Conservation (phyloP, 2,329 filamentous ascomycete species). For the Stemphylium vesicarium region DNA sequence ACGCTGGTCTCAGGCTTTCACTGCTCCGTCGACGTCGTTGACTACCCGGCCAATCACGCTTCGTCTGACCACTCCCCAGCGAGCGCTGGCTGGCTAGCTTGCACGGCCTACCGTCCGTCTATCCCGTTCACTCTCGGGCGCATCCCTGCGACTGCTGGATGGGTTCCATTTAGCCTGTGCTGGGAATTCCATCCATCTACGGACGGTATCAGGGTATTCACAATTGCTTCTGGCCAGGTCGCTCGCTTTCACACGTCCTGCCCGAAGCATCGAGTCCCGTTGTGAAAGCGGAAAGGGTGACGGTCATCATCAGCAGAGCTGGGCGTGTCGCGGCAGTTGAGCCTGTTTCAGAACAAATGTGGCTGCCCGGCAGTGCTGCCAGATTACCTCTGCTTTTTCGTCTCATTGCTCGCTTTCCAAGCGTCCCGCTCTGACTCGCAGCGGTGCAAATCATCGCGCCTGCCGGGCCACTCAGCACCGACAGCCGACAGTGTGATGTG, state of each 20-base stretch:
- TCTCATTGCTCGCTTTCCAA: constrained; percentile 11
- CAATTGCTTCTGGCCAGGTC: constrained; percentile 16
- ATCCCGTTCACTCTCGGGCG: constrained; percentile 38
- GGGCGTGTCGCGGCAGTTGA: constrained; percentile 35
- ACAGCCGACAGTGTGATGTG: constrained; percentile 15
- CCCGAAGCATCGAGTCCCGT: constrained; percentile 38
- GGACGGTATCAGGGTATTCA: constrained; percentile 14
- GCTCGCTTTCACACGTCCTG: constrained; percentile 29
- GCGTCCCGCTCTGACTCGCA: constrained; percentile 39
- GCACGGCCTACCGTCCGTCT: constrained; percentile 47
- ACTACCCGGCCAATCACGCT: constrained; percentile 16
- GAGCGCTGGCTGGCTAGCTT: constrained; percentile 24
- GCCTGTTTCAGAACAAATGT: constrained; percentile 39
- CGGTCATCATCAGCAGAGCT: constrained; percentile 19
- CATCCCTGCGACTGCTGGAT: constrained; percentile 37
- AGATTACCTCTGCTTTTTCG: constrained; percentile 24
- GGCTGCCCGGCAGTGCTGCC: constrained; percentile 30
- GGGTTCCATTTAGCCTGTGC: constrained; percentile 46
- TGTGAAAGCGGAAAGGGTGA: constrained; percentile 36
- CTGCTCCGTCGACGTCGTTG: constrained; percentile 1
- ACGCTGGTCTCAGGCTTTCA: constrained; percentile 10
- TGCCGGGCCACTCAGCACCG: constrained; percentile 37
- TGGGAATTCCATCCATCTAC: constrained; percentile 21
- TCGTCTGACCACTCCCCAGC: constrained; percentile 30
- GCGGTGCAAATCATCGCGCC: constrained; percentile 44